Evolutionary conservation across 164 flowering plant species (phyloP).

Genomic region (Paratinospora sagittata): DNA sequence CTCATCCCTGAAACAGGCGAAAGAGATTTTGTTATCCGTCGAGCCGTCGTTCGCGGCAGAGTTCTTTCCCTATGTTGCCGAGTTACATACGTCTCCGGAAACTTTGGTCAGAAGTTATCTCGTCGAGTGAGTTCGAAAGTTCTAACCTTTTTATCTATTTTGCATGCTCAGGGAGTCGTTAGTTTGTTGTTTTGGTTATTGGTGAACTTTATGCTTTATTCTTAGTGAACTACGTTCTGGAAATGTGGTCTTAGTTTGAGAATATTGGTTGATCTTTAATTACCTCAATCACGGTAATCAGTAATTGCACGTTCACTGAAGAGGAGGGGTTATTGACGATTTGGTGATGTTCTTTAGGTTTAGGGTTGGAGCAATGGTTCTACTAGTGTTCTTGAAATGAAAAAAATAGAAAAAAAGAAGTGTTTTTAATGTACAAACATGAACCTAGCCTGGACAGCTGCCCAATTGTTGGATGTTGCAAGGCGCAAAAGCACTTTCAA

Average conservation of each 20-base stretch:
- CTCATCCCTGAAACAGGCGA: constrained; percentile 72
- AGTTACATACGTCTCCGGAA: constrained; percentile 65
- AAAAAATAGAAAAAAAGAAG: too few species aligned
- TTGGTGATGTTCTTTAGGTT: neutral
- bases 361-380: neutral
- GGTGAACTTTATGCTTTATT: neutral
- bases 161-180: neutral
- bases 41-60: constrained; percentile 57
- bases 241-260: too few species aligned
- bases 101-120: constrained; percentile 52
- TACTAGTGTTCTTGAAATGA: neutral
- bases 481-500: neutral
- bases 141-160: neutral
- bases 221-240: too few species aligned
- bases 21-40: constrained; percentile 45
- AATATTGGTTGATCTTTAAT: too few species aligned
- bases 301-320: too few species aligned
- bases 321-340: too few species aligned
- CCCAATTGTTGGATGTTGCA: neutral
- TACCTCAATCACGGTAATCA: too few species aligned
- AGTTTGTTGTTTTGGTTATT: neutral
- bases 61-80: constrained; percentile 56
- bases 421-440: neutral
- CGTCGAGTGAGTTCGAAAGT: constrained; percentile 49
- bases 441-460: neutral